Base-by-base conservation (phyloP, 495 filamentous ascomycete species). In the Aspergillus leporis region DNA sequence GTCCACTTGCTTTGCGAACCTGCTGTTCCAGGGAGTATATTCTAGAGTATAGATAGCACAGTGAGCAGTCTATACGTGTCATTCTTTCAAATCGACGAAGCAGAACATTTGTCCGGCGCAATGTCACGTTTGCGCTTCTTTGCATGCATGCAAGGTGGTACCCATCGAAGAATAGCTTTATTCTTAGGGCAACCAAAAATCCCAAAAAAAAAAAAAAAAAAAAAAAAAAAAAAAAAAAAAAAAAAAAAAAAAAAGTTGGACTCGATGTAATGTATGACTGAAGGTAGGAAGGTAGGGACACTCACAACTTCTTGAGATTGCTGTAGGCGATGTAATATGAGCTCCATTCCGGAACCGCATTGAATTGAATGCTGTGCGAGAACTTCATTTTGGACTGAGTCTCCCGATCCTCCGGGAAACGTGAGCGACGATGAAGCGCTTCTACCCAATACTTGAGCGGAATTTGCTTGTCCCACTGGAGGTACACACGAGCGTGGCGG, bases 311-410 rank as follows among this genome's bases (percentile, higher is more conserved):
- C 83, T 99, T 99, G 62, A 98, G 84, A 66, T 96, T 98, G 71
- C 91, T 96, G 74, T 99, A 99, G 55, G 92, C 87, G 65, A 99
- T 94, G 72, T 99, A 99, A 73, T 97, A 85, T 61, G 86, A 90
- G 77, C 92, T 97, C 94, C 94, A 99, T 70, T 99, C 94, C 21
- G 95, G 94, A 56, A 99, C 95, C 56, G 94, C 92, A 76, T 99
- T 99, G 77, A 99, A 99, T 78, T 99, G 94, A 63, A 99, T 87
- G 75, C 95, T 98, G 70, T 98, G 94, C 51, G 94, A 97, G 81
- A 99, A 99, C 85, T 97, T 98, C 94, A 99, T 99, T 62, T 92
- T 91, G 87, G 87, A 85, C 16, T 51, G 56, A 25, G 56, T 47
- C 28, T 69, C 84, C 72, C 59, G 32, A 46, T 71, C 53, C 28